Evolutionary conservation across 2,329 filamentous ascomycete species (phyloP).

Genomic region (Aspergillus melleus): DNA sequence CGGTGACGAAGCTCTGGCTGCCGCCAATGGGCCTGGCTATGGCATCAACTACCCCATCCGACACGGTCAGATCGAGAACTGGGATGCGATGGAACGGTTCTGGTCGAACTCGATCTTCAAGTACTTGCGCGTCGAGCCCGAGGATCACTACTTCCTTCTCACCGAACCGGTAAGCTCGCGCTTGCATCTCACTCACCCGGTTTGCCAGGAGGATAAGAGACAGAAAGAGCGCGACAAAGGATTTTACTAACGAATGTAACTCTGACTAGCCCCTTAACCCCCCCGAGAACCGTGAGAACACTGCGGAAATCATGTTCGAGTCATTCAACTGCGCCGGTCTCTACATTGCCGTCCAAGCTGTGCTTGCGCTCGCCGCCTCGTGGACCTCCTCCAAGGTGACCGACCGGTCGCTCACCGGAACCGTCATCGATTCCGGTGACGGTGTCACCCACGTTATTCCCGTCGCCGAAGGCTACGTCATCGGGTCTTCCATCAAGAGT

Average conservation of each 20-base stretch:
- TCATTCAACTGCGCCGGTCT: slow-evolving; percentile 99
- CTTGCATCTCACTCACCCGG: neutral
- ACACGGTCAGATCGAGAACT: slow-evolving; percentile 98
- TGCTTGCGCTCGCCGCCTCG: slow-evolving; percentile 91
- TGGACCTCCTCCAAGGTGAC: slow-evolving; percentile 99
- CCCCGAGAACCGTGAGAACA: slow-evolving; percentile 97
- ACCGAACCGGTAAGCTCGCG: slow-evolving; percentile 77
- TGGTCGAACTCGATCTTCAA: slow-evolving; percentile 99
- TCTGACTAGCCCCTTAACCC: slow-evolving; percentile 82
- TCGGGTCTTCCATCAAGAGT: slow-evolving; percentile 98
- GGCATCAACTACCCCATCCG: slow-evolving; percentile 96
- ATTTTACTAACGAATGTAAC: neutral
- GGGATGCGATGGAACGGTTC: slow-evolving; percentile 99
- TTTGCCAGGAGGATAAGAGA: neutral
- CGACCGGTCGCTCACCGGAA: slow-evolving; percentile 92
- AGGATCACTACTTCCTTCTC: slow-evolving; percentile 97
- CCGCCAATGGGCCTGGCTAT: slow-evolving; percentile 84
- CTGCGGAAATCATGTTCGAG: slow-evolving; percentile 99
- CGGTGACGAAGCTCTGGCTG: slow-evolving; percentile 89
- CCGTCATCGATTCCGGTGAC: slow-evolving; percentile 97
- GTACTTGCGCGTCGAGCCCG: slow-evolving; percentile 94
- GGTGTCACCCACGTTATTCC: slow-evolving; percentile 99
- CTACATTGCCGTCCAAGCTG: slow-evolving; percentile 97
- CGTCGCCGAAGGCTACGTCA: slow-evolving; percentile 97
- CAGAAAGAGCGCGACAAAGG: neutral